Base-by-base conservation (phyloP, 345 rosid species). In the Boechera retrofracta region DNA sequence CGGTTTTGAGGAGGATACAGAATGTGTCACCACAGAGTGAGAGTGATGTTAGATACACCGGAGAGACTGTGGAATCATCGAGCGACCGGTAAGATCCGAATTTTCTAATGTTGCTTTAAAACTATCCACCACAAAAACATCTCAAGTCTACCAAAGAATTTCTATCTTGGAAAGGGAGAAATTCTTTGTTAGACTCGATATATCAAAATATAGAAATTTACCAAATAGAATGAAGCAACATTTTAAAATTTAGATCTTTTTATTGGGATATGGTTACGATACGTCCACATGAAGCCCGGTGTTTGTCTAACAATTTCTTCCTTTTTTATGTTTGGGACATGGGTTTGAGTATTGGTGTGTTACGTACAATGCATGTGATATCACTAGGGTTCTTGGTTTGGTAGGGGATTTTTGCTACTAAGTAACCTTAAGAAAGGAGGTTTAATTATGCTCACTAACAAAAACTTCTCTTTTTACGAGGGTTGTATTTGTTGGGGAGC, bases 171-270 rank as follows among this genome's bases (percentile, higher is more conserved):
- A 52, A 67, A 79, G 44, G 74, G 70, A 45, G 82, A 68, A 79
- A 79, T 79, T 79, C 82, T 79, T 73, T 79, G 78, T 79, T 78
- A 78, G 82, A 73, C 82, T 78, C 53, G 71, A 67, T 42, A 57
- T n/a, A 57, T 47, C 12, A 26, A 64, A 54, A 12, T 4, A 13
- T 21, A 77, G 9, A 18, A 31, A 21, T 12, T 59, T 10, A 61
- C 26, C 10, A 13, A 41, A 31, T 9, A 16, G 10, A 26, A 60
- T 9, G 78, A 67, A 68, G 82, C 82, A 73, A 79, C 82, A 79
- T 67, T 73, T 8, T 73, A 36, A 79, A 73, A 67, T 79, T 73
- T 67, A 42, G 64, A 60, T 78, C 44, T 72, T 78, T 52, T 16
- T 66, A 21, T 13, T 72, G 15, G 10, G 63, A 58, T 71, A 48